Percentiles rank a stretch among this genome's conserved stretches.
Conservation (phyloP, 345 rosid genomes). For the Crucihimalaya himalaica region DNA sequence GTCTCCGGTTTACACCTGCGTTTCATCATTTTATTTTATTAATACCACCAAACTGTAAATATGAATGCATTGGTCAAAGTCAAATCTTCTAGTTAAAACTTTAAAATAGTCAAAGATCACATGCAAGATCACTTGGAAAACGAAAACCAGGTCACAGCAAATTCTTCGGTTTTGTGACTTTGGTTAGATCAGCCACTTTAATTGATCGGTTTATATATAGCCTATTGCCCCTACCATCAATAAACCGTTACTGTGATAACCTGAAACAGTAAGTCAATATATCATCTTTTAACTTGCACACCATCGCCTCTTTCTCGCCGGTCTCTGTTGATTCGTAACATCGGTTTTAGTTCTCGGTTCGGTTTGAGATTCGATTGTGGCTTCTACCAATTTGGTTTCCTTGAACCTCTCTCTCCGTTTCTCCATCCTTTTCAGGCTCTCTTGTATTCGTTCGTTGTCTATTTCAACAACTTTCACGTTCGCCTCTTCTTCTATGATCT, state of each 20-base stretch:
- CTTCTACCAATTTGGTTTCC: conserved; percentile 37
- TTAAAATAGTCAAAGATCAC: neutral
- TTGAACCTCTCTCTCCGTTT: conserved; percentile 68
- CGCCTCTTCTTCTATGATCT: conserved; percentile 46
- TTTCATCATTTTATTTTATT: neutral
- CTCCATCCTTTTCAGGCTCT: conserved; percentile 64
- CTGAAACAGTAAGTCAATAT: neutral
- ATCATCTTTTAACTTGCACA: conserved; percentile 35
- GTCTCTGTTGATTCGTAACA: conserved; percentile 45
- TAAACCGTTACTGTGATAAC: neutral
- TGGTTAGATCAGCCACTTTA: conserved; percentile 1
- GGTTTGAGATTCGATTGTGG: conserved; percentile 29
- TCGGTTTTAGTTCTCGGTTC: conserved; percentile 32
- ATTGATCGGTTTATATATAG: neutral
- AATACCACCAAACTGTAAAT: neutral
- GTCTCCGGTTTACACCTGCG: neutral
- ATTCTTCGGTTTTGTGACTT: conserved; percentile 1
- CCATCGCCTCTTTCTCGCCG: conserved; percentile 65
- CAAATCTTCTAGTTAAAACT: neutral
- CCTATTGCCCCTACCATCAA: neutral
- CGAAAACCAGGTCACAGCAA: neutral
- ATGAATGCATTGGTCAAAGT: neutral
- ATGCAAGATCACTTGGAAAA: neutral
- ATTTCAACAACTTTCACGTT: conserved; percentile 18
- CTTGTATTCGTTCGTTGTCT: conserved; percentile 46